Conservation (phyloP, 495 filamentous ascomycete species). For the Penicillium daleae region DNA sequence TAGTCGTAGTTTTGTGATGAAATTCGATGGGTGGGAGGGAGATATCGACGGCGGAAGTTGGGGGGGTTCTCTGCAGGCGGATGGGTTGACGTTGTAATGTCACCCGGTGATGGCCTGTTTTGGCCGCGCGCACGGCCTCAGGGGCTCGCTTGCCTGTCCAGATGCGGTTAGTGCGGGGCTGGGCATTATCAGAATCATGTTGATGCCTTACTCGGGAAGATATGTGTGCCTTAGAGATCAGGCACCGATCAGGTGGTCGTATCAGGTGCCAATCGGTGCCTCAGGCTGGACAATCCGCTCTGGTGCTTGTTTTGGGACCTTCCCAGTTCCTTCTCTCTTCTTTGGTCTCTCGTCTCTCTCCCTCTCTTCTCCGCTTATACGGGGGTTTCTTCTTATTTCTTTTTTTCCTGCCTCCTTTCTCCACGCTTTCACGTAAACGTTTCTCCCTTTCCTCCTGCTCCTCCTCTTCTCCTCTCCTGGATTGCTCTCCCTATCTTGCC, state of each 20-base stretch:
- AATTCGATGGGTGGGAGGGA: conserved; percentile 48
- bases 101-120: conserved; percentile 49
- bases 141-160: conserved; percentile 52
- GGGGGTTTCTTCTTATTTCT: background rate
- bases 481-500: background rate
- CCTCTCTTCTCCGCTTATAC: conserved; percentile 11
- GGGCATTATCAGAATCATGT: conserved; percentile 50
- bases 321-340: background rate
- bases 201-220: conserved; percentile 7
- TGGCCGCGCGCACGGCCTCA: conserved; percentile 53
- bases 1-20: conserved; percentile 60
- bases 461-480: background rate
- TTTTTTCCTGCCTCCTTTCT: background rate
- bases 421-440: conserved; percentile 10
- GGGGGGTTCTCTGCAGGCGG: conserved; percentile 44
- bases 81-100: conserved; percentile 70
- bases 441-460: background rate
- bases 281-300: background rate
- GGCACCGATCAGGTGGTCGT: background rate
- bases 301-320: background rate
- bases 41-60: conserved; percentile 63
- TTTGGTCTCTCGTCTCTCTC: background rate
- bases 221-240: conserved; percentile 1
- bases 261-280: background rate
- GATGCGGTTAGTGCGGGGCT: conserved; percentile 53